Conservation (phyloP, 352 stramenopile species). For the Pythium insidiosum region DNA sequence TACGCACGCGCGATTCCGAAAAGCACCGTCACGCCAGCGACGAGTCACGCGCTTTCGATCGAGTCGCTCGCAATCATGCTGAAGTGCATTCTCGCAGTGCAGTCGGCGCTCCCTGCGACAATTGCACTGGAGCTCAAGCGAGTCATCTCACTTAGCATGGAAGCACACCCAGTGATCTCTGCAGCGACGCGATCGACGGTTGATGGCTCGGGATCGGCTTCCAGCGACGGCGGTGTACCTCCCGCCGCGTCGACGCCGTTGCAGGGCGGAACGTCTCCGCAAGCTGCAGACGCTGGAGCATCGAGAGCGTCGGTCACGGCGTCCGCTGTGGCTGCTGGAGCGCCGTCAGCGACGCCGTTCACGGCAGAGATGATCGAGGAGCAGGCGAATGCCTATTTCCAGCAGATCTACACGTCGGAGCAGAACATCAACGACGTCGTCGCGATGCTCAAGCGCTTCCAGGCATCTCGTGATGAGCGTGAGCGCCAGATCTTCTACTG, state of each 20-base stretch:
- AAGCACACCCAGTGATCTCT: constrained; percentile 75
- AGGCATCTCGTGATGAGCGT: constrained; percentile 90
- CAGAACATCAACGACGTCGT: constrained; percentile 98
- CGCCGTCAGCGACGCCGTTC: constrained; percentile 41
- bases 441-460: constrained; percentile 98
- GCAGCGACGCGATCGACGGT: constrained; percentile 40
- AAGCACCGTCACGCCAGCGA: constrained; percentile 69
- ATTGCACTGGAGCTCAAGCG: constrained; percentile 78
- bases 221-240: not conserved
- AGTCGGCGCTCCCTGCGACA: constrained; percentile 52
- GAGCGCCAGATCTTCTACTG: constrained; percentile 99
- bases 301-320: constrained; percentile 18
- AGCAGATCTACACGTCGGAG: constrained; percentile 99
- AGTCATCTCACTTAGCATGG: constrained; percentile 76
- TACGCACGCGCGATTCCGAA: constrained; percentile 79
- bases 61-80: constrained; percentile 79
- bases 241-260: not conserved
- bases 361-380: constrained; percentile 97
- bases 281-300: too few relatives aligned
- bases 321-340: too few relatives aligned
- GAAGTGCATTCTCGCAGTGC: constrained; percentile 76
- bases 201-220: constrained; percentile 15
- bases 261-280: not conserved
- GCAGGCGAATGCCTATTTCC: constrained; percentile 97
- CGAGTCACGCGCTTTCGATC: constrained; percentile 72